A percentile compares a stretch with the other conserved stretches of the same genome.
These are phyloP conservation scores for Scheffersomyces illinoinensis DNA, from an alignment of 1,139 yeast species.

Conservation along the genomic window DNA sequence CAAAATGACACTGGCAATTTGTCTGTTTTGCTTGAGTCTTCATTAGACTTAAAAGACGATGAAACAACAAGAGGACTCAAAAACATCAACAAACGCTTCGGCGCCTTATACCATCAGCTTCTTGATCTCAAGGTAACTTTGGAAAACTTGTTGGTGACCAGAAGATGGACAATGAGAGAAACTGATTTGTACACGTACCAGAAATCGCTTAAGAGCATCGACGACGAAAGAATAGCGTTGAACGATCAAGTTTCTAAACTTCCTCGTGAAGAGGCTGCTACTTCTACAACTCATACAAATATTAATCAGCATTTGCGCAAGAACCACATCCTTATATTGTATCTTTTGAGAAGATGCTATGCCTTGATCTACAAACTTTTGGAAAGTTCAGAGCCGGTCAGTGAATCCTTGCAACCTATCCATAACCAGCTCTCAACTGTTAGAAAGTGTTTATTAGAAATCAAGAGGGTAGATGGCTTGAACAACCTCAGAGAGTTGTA, in stretches of 20 bases:
- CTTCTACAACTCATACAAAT: conserved; percentile 31
- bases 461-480: conserved; percentile 90
- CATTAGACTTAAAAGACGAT: conserved; percentile 23
- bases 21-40: conserved; percentile 29
- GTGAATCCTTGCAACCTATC: conserved; percentile 87
- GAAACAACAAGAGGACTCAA: conserved; percentile 5
- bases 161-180: conserved; percentile 96
- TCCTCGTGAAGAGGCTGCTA: conserved; percentile 12
- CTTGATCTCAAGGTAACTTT: conserved; percentile 67
- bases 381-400: conserved; percentile 92
- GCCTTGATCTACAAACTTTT: conserved; percentile 83
- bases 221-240: conserved; percentile 60
- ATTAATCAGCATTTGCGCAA: conserved; percentile 27
- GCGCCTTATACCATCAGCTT: conserved; percentile 39
- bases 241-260: conserved; percentile 24
- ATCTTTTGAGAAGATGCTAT: conserved; percentile 84
- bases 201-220: conserved; percentile 68
- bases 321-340: conserved; percentile 66
- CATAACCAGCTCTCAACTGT: conserved; percentile 93
- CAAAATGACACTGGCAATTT: conserved; percentile 40
- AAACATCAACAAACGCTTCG: conserved; percentile 15
- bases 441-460: conserved; percentile 82
- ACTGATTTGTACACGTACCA: conserved; percentile 89
- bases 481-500: conserved; percentile 84
- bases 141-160: conserved; percentile 80